Evolutionary conservation across 306 rosid species (phyloP).

Genomic region (Quillaja saponaria): DNA sequence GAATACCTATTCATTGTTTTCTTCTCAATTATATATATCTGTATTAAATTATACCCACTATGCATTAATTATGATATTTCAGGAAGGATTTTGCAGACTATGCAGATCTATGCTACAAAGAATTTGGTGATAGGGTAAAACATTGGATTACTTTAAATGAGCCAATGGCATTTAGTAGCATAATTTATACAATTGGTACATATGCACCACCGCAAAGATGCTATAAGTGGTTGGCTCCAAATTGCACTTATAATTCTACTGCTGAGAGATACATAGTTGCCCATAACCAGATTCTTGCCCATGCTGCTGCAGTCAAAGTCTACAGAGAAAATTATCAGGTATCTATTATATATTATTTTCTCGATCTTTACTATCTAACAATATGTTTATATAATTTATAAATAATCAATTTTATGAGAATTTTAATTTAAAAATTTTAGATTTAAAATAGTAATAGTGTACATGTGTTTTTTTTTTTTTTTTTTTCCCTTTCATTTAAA

Average conservation of each 20-base stretch:
- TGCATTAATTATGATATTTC: neutral
- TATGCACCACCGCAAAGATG: constrained; percentile 32
- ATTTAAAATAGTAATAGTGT: too few species aligned
- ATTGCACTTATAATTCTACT: constrained; percentile 25
- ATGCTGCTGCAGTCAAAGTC: constrained; percentile 22
- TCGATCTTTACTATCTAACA: too few species aligned
- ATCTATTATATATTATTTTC: too few species aligned
- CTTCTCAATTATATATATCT: neutral
- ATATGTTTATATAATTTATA: too few species aligned
- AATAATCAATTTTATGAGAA: neutral
- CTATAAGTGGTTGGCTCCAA: constrained; percentile 15
- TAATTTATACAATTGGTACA: constrained; percentile 15
- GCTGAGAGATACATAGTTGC: constrained; percentile 27
- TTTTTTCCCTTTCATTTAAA: too few species aligned
- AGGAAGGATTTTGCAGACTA: constrained; percentile 45
- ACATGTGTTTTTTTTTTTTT: too few species aligned
- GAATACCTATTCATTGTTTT: too few species aligned
- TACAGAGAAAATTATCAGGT: constrained; percentile 34
- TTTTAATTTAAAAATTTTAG: neutral
- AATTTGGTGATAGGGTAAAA: constrained; percentile 34
- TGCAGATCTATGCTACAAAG: constrained; percentile 25
- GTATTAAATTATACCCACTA: neutral
- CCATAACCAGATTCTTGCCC: constrained; percentile 31
- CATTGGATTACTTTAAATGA: constrained; percentile 29
- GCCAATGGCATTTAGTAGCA: neutral